Base-by-base conservation (phyloP, 441 rosid species). In the Jatropha podagrica region DNA sequence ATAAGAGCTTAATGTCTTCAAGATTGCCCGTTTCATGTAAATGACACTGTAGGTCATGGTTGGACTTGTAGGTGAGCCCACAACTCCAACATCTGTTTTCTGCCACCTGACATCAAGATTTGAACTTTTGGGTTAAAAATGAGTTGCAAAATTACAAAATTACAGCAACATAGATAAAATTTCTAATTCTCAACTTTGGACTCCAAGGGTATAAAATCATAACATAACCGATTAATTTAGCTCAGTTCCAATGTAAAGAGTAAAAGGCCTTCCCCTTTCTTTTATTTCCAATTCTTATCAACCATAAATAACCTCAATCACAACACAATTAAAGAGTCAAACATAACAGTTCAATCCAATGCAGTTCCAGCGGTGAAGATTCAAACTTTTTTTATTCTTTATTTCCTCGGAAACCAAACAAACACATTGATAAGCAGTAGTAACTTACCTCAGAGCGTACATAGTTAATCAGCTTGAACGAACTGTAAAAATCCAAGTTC, bases 401-500 rank as follows among this genome's bases (percentile, higher is more conserved):
- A 56, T 10, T 49, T 15, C 51, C 26, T 12, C 42, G 15, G 41
- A 27, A 4, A 65, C 26, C 6, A 59, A 7, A 46, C 23, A 27
- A 27, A 37, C 37, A n/a, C 27, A 46, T 23, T 17, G 63, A 23
- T 4, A 44, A 49, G 49, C 14, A 51, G 2, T 7, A 62, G 46
- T 10, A 46, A 69, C 82, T 78, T 75, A 88, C 99, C 95, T 87
- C 91, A 71, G 89, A 91, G 48, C 99, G 90, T 40, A 93, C 86
- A 74, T 90, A 95, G 85, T 93, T 95, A 83, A 95, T 86, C 77
- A 95, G 95, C 92, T 90, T 95, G 77, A 95, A 88, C 1, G 89
- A 88, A 73, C 82, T 82, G 49, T 95, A 95, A 80, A 95, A 93
- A 82, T 91, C 92, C 88, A 95, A 83, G 48, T 81, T 79, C 82